Percentiles rank a stretch among this genome's conserved stretches.
These are phyloP conservation scores for Nicotiana paniculata DNA, from an alignment of 257 asterid species.

Conservation along the genomic window DNA sequence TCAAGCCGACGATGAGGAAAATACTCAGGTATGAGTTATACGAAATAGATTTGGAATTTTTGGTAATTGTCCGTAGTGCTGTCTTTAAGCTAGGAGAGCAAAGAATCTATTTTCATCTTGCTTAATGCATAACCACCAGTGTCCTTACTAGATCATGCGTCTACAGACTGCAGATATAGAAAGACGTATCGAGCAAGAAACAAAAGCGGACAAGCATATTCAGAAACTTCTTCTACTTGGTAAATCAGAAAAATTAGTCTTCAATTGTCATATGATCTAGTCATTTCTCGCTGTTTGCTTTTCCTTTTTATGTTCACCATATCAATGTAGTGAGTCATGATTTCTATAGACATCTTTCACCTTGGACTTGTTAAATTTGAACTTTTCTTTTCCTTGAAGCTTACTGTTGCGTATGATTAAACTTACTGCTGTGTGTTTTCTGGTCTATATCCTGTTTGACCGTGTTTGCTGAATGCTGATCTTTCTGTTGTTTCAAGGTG, in stretches of 20 bases:
- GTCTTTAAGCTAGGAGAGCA: not conserved
- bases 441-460: not conserved
- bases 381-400: not conserved
- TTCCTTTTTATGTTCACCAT: not conserved
- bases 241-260: conserved; percentile 8
- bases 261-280: not conserved
- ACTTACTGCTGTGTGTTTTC: not conserved
- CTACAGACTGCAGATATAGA: conserved; percentile 93
- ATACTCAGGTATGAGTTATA: conserved; percentile 51
- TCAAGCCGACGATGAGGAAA: conserved; percentile 78
- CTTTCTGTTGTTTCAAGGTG: conserved; percentile 41
- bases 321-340: not conserved
- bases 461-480: not conserved
- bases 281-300: not conserved
- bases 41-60: not conserved
- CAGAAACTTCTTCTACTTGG: conserved; percentile 97
- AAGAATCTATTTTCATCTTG: not conserved
- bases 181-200: conserved; percentile 92
- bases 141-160: conserved; percentile 4
- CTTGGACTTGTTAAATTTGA: not conserved
- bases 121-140: not conserved
- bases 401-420: not conserved
- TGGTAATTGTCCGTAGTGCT: not conserved
- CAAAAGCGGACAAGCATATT: conserved; percentile 92
- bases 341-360: not conserved